These are phyloP conservation scores for Xerocomus potaroensis DNA, from an alignment of 768 basidiomycete species.

Conservation along the genomic window DNA sequence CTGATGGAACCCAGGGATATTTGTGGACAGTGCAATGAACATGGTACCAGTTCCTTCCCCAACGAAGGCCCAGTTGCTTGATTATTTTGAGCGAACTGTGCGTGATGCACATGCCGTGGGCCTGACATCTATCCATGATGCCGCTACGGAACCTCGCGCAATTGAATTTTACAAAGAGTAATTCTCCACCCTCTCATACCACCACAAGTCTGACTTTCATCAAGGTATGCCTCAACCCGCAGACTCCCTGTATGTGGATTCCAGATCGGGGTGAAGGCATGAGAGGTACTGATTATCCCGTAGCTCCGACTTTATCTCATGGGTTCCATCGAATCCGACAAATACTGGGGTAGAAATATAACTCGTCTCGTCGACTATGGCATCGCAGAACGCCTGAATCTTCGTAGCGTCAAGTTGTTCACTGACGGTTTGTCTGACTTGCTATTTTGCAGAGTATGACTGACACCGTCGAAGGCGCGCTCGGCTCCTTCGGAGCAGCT, in stretches of 20 bases:
- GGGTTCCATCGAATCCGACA: conserved; percentile 47
- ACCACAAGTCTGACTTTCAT: conserved; percentile 2
- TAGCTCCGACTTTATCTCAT: conserved; percentile 63
- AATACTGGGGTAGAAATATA: conserved; percentile 64
- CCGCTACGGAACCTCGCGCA: conserved; percentile 44
- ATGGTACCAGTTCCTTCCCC: conserved; percentile 66
- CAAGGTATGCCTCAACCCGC: conserved; percentile 64
- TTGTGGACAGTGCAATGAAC: conserved; percentile 85
- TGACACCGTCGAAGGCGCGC: conserved; percentile 52
- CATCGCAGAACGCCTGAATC: conserved; percentile 45
- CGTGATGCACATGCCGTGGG: conserved; percentile 72
- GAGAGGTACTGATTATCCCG: background rate
- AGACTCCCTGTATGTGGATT: conserved; percentile 57
- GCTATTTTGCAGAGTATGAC: background rate
- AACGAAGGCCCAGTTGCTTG: conserved; percentile 49
- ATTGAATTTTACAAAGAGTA: conserved; percentile 67
- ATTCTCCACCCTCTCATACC: conserved; percentile 14
- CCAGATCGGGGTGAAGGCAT: background rate
- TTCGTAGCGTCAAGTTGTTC: conserved; percentile 70
- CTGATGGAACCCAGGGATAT: conserved; percentile 49
- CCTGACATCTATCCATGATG: conserved; percentile 86
- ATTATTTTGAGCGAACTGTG: conserved; percentile 63
- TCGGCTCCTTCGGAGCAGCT: conserved; percentile 92
- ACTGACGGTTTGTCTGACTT: conserved; percentile 53
- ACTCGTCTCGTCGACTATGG: conserved; percentile 60